Percentiles rank a stretch among this genome's conserved stretches.
Conservation (phyloP, 306 rosid genomes). For the Boehmeria nivea region DNA sequence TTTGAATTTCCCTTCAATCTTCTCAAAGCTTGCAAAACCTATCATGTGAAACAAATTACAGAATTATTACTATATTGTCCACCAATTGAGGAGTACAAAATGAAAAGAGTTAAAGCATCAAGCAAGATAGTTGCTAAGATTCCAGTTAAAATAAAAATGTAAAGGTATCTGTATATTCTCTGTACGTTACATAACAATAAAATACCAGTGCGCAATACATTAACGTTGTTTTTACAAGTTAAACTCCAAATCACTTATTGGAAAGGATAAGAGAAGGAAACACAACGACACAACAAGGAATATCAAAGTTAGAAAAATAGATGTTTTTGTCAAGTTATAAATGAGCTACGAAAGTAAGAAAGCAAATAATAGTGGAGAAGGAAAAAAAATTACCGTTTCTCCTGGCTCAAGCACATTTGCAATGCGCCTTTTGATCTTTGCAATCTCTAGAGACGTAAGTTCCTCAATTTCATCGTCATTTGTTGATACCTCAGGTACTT, state of each 20-base stretch:
- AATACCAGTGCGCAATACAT: too few relatives aligned
- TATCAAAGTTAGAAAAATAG: too few relatives aligned
- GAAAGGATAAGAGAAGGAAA: too few relatives aligned
- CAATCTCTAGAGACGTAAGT: constrained; percentile 57
- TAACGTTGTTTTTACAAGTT: too few relatives aligned
- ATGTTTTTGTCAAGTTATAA: too few relatives aligned
- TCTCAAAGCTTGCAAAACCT: constrained; percentile 89
- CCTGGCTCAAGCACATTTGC: constrained; percentile 71
- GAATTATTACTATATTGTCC: background rate
- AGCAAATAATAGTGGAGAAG: too few relatives aligned
- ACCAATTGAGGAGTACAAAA: background rate
- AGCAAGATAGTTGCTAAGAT: background rate
- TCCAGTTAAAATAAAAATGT: too few relatives aligned
- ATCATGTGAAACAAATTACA: constrained; percentile 19
- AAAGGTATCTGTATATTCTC: too few relatives aligned
- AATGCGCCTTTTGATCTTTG: constrained; percentile 75
- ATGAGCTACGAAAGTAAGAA: too few relatives aligned
- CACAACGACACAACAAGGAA: too few relatives aligned
- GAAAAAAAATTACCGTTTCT: constrained; percentile 49
- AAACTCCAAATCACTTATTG: too few relatives aligned
- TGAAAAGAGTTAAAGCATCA: constrained; percentile 8
- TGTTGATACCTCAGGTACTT: constrained; percentile 25
- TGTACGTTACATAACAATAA: too few relatives aligned
- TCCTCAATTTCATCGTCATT: constrained; percentile 46
- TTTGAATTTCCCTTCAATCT: constrained; percentile 77